Evolutionary conservation across 2,329 filamentous ascomycete genomes (phyloP).

Genomic region (Chrysoporthe austroafricana): DNA sequence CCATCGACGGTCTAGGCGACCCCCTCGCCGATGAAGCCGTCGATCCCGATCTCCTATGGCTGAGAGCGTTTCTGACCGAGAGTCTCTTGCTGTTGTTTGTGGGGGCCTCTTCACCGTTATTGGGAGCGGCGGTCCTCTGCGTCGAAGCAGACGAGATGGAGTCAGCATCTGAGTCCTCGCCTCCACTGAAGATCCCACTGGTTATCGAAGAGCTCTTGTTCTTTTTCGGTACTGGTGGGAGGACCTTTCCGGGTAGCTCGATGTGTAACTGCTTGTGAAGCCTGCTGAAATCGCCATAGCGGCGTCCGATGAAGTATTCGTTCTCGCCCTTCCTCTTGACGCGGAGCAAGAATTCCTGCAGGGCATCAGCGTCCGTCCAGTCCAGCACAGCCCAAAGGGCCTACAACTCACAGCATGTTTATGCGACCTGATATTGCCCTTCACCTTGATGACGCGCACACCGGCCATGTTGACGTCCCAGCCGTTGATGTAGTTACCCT

Average conservation of each 20-base stretch:
- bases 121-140: slow-evolving; percentile 48
- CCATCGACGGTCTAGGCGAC: slow-evolving; percentile 51
- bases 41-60: slow-evolving; percentile 45
- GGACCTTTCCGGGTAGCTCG: slow-evolving; percentile 87
- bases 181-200: slow-evolving; percentile 46
- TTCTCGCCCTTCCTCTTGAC: slow-evolving; percentile 77
- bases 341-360: slow-evolving; percentile 83
- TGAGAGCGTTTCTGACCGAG: slow-evolving; percentile 41
- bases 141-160: slow-evolving; percentile 84
- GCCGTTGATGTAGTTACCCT: slow-evolving; percentile 89
- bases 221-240: slow-evolving; percentile 87
- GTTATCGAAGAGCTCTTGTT: slow-evolving; percentile 80
- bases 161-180: slow-evolving; percentile 69
- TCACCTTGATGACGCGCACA: slow-evolving; percentile 78
- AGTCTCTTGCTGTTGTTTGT: slow-evolving; percentile 37
- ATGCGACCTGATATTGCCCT: slow-evolving; percentile 86
- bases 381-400: background rate
- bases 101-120: slow-evolving; percentile 32
- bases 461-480: slow-evolving; percentile 97
- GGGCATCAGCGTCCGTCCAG: background rate
- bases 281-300: slow-evolving; percentile 85
- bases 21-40: slow-evolving; percentile 39
- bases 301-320: slow-evolving; percentile 79
- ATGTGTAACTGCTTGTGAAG: slow-evolving; percentile 79
- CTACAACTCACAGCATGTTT: slow-evolving; percentile 77